phyloP scores from a whole-genome alignment of 2,329 filamentous ascomycete genomes.

The Zasmidium angulare region DNA sequence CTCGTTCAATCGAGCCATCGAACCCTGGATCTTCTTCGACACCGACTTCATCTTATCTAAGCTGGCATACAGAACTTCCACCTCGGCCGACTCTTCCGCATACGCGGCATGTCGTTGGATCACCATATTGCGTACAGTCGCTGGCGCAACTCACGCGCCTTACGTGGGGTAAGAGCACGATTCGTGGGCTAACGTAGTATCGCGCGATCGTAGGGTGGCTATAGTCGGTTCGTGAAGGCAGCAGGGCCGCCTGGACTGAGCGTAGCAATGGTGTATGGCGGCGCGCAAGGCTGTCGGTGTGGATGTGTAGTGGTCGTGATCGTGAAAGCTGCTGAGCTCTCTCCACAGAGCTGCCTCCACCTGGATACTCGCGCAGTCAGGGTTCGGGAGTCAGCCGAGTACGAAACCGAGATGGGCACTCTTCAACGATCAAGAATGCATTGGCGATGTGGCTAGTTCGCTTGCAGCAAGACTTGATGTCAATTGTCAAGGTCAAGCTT shows the following conservation, averaged over 20 bases:
- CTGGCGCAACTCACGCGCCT: background rate
- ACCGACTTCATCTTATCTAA: slow-evolving; percentile 90
- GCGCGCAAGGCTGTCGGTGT: too few species aligned
- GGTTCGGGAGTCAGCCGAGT: background rate
- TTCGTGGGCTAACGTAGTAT: background rate
- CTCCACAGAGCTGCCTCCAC: background rate
- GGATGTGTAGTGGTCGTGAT: background rate
- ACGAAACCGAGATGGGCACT: background rate
- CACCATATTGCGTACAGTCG: slow-evolving; percentile 46
- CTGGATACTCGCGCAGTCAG: background rate
- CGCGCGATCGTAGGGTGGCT: too few species aligned
- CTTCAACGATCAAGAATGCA: background rate
- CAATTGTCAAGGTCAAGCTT: too few species aligned
- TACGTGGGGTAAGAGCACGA: background rate
- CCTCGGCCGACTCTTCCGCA: slow-evolving; percentile 67
- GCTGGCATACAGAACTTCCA: slow-evolving; percentile 65
- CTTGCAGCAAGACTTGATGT: too few species aligned
- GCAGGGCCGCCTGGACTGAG: too few species aligned
- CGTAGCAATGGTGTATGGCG: background rate
- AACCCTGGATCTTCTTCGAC: slow-evolving; percentile 93
- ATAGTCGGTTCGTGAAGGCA: too few species aligned
- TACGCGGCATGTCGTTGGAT: slow-evolving; percentile 57
- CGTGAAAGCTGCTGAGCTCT: background rate
- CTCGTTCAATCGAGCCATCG: slow-evolving; percentile 76
- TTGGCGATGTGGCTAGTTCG: too few species aligned